Conservation (phyloP, 306 rosid genomes). For the Carpinus fangiana region DNA sequence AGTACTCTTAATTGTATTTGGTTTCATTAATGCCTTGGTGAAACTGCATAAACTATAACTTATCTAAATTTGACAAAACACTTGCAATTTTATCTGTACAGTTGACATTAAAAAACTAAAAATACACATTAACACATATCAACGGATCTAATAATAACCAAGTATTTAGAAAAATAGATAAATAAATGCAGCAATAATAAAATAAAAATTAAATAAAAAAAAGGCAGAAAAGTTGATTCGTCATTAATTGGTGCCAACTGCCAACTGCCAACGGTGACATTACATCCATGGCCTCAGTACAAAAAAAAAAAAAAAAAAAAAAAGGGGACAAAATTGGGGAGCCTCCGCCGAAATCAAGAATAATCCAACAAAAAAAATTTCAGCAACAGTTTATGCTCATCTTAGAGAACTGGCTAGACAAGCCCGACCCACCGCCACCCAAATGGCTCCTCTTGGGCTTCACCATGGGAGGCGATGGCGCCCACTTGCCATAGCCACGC, state of each 20-base stretch:
- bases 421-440: conserved; percentile 46
- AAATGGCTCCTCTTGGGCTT: conserved; percentile 42
- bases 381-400: conserved; percentile 54
- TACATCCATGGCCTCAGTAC: background rate
- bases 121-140: no score
- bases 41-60: no score
- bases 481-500: conserved; percentile 31
- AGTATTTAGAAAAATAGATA: no score
- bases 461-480: conserved; percentile 50
- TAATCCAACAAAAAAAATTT: background rate
- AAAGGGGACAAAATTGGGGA: background rate
- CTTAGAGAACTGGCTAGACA: conserved; percentile 65
- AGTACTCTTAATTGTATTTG: no score
- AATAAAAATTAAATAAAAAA: no score
- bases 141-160: no score
- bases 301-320: background rate
- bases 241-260: background rate
- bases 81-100: no score
- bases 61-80: no score
- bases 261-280: background rate
- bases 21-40: no score
- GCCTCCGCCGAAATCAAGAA: background rate
- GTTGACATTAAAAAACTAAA: no score
- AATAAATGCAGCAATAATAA: no score
- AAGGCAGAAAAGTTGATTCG: background rate